Conservation (phyloP, 2,329 filamentous ascomycete species). For the Paramyrothecium sp. region DNA sequence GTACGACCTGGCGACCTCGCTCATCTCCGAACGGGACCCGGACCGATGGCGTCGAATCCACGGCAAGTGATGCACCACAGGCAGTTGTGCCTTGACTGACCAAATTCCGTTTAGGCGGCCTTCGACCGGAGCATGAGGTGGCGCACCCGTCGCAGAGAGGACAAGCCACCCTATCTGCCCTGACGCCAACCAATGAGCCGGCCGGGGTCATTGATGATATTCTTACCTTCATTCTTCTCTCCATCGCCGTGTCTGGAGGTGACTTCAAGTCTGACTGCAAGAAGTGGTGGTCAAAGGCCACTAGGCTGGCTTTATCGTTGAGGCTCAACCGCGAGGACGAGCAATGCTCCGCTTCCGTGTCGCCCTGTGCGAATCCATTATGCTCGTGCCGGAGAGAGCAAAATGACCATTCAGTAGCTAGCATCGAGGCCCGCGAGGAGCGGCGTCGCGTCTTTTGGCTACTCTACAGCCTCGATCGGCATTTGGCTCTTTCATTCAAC, state of each 20-base stretch:
- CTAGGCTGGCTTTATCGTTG: constrained; percentile 34
- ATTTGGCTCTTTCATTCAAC: constrained; percentile 47
- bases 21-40: constrained; percentile 32
- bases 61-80: constrained; percentile 14
- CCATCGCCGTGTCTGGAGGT: constrained; percentile 43
- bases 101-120: constrained; percentile 19
- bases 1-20: constrained; percentile 32
- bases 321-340: constrained; percentile 38
- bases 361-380: constrained; percentile 27
- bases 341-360: constrained; percentile 21
- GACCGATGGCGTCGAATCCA: constrained; percentile 35
- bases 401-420: constrained; percentile 18
- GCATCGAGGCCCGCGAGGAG: constrained; percentile 44
- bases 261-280: constrained; percentile 48
- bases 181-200: constrained; percentile 31
- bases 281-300: constrained; percentile 46
- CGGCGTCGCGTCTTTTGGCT: constrained; percentile 46
- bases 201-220: constrained; percentile 38
- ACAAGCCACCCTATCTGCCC: constrained; percentile 20
- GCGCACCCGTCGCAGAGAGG: constrained; percentile 19
- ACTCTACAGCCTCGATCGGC: constrained; percentile 44
- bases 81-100: neutral
- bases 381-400: constrained; percentile 27
- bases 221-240: constrained; percentile 42
- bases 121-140: constrained; percentile 29